Evolutionary conservation across 106 monocot species (phyloP), one percentile per base, ranked within the genome.

Genomic region (Dendrobium catenatum): DNA sequence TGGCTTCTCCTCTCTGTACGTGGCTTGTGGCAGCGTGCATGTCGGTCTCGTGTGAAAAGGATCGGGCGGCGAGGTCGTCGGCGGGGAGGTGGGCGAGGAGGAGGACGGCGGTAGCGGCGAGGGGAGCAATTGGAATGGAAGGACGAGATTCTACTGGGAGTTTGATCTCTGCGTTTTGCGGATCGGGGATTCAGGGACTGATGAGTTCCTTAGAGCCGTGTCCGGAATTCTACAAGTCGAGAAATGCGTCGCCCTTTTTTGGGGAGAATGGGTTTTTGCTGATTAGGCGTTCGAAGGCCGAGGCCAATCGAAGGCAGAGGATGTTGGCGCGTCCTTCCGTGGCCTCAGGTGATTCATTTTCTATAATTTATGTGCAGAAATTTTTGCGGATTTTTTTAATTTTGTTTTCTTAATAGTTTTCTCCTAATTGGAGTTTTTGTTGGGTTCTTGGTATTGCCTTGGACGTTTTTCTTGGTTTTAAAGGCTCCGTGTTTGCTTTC

Each of bases 1-100:
- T 19, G 49, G 49, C 83, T 40, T 83, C 83, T 72, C 83, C 83
- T 16, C 79, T 83, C 56, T 79, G 79, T 79, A 83, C 83, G 73
- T 83, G 83, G 79, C 72, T 79, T 51, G 79, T 83, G 27, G 83
- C 79, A 0, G 83, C 83, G 6, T 83, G 83, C 68, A 79, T 83
- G 79, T 82, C 82, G 22, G 49, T 49, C 61, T 83, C 83, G 26
- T 79, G 79, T 78, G 73, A 79, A 20, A 73, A 73, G 22, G 78
- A 79, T 37, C 72, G 83, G 9, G 47, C 26, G 20, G 18, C 49
- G 77, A 67, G 82, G 68, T 74, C 79, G 43, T 47, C 79, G 79
- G 51, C 78, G 42, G 26, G 44, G 29, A 59, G 8, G 58, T 33
- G 18, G 56, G 58, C 58, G 41, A 76, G 49, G 49, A 76, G 46